Evolutionary conservation across 768 basidiomycete species (phyloP).

Genomic region (Gelatoporia subvermispora): DNA sequence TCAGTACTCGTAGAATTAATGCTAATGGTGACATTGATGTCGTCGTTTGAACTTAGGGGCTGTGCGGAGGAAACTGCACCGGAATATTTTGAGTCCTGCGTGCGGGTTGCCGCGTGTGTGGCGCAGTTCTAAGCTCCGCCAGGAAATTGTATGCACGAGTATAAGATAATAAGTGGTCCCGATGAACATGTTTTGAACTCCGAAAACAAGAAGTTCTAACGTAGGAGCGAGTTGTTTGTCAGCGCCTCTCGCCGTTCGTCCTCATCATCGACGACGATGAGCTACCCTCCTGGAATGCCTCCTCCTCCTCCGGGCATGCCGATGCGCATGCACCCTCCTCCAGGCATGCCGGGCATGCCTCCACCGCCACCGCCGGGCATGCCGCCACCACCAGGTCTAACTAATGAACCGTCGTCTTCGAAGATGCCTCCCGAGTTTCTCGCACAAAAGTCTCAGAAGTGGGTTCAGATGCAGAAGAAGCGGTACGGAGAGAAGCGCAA

Average conservation of each 20-base stretch:
- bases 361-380: slow-evolving; percentile 32
- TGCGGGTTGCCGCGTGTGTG: too few relatives aligned
- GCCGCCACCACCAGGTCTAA: slow-evolving; percentile 28
- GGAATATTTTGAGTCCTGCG: too few relatives aligned
- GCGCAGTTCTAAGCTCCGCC: too few relatives aligned
- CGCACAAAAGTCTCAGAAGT: slow-evolving; percentile 92
- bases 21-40: too few relatives aligned
- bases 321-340: slow-evolving; percentile 33
- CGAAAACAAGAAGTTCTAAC: too few relatives aligned
- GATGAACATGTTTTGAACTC: too few relatives aligned
- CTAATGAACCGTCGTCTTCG: slow-evolving; percentile 31
- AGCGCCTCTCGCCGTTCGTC: slow-evolving; percentile 10
- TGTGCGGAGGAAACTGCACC: too few relatives aligned
- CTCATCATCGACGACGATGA: slow-evolving; percentile 35
- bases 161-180: too few relatives aligned
- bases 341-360: slow-evolving; percentile 31
- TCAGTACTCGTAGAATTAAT: too few relatives aligned
- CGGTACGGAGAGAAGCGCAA: slow-evolving; percentile 89
- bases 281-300: slow-evolving; percentile 51
- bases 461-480: slow-evolving; percentile 90
- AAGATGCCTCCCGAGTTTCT: slow-evolving; percentile 64
- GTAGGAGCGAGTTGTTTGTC: background rate
- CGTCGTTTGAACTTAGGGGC: too few relatives aligned
- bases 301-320: slow-evolving; percentile 39
- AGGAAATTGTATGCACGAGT: too few relatives aligned